Evolutionary conservation across 306 rosid species (phyloP), one percentile per base, ranked within the genome.

Genomic region (Nissolia schottii): DNA sequence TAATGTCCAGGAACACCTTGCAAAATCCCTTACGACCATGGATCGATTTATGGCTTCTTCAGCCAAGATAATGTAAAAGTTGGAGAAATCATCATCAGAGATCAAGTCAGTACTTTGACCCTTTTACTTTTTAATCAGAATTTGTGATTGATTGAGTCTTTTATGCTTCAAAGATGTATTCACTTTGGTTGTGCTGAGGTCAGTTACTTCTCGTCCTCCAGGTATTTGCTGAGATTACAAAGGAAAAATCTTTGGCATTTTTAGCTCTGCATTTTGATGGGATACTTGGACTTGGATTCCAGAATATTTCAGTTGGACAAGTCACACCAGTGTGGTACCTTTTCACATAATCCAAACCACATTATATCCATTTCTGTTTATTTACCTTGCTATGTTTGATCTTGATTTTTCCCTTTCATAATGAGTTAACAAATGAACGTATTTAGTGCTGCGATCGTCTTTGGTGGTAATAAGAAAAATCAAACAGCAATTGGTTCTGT

Each of bases 251-350:
- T 27, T 23, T 82, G 45, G 79, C 46, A 24, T 69, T 82, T 78
- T 29, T 82, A 60, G 83, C 74, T 23, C 48, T 32, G 7, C 77
- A 78, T 56, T 82, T 82, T 78, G 86, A 82, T 74, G 83, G 86
- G 20, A 70, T 82, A 46, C 80, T 82, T 55, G 83, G 86, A 57
- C 86, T 82, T 74, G 86, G 86, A 37, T 82, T 82, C 49, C 77
- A 63, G 48, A 70, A 82, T 45, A 56, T 48, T 54, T 57, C 86
- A 43, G 67, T 78, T 25, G 78, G 71, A 55, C 25, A 82, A 16
- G 83, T 68, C 53, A 45, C 79, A 48, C 86, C 86, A 59, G 78
- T 78, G 65, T 82, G 86, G 86, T 82, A 82, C 23, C 45, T 29
- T 45, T 1, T 23, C 25, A 27, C 71, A 64, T 25, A 43, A 43